A percentile compares a stretch with the other conserved stretches of the same genome.
phyloP scores from a whole-genome alignment of 306 rosid genomes.

The Geum urbanum region DNA sequence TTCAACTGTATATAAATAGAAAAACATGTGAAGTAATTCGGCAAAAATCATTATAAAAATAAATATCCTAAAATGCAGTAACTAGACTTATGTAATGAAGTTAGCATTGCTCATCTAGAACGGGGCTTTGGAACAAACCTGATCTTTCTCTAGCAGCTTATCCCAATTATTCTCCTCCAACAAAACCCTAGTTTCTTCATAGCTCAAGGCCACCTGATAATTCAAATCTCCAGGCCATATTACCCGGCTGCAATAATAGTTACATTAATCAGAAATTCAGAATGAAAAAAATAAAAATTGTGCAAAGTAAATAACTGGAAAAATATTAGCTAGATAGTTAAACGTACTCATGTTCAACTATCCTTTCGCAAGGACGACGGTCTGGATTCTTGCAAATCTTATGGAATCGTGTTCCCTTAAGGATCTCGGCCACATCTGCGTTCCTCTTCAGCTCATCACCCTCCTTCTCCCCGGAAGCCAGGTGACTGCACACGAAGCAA shows the following conservation, averaged over 20 bases:
- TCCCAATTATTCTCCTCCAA: conserved; percentile 87
- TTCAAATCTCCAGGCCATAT: conserved; percentile 97
- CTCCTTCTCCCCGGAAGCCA: conserved; percentile 98
- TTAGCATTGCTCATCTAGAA: neutral
- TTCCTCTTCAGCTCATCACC: conserved; percentile 87
- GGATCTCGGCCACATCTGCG: conserved; percentile 76
- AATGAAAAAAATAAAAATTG: too few species aligned
- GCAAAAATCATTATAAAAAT: too few species aligned
- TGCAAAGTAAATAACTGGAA: neutral
- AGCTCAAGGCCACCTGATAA: conserved; percentile 76
- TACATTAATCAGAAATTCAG: neutral
- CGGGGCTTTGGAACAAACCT: conserved; percentile 38
- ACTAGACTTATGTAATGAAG: neutral
- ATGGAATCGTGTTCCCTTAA: conserved; percentile 63
- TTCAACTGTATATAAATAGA: conserved; percentile 48
- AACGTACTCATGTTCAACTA: conserved; percentile 72
- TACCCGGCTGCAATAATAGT: conserved; percentile 54
- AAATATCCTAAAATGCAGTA: too few species aligned
- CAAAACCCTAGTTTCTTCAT: conserved; percentile 62
- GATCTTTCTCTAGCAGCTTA: conserved; percentile 66
- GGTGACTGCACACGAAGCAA: conserved; percentile 90
- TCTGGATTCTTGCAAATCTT: conserved; percentile 67
- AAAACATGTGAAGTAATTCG: neutral
- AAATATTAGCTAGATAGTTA: neutral
- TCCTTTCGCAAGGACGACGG: conserved; percentile 60